Evolutionary conservation across 2,329 filamentous ascomycete species (phyloP), one percentile per base, ranked within the genome.

Genomic region (Nemania diffusa): DNA sequence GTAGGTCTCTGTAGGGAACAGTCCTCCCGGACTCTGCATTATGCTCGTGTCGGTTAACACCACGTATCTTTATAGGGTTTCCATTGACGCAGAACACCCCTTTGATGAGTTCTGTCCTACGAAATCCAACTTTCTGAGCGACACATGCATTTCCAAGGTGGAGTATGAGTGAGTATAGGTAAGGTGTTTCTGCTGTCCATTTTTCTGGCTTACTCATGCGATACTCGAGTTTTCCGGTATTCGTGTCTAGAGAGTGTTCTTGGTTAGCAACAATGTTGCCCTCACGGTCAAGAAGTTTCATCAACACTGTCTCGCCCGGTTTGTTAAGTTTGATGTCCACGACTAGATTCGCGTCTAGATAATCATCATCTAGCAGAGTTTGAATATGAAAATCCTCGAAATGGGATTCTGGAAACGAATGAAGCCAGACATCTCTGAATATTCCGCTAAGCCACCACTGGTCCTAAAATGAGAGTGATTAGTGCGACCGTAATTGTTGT

Each of bases 21-120:
- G 88, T 83, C 0, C 90, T 85, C 0, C 90, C 90, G 5, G 84
- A 84, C 63, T 84, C 80, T 0, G 89, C 86, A 71, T 92, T 88
- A 69, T 92, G 90, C 65, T 93, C 91, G 70, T 92, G 91, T 37
- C 90, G 84, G 72, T 92, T 92, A 5, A 89, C 88, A 1, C 91
- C 91, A 17, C 88, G 86, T 71, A 93, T 83, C 15, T 90, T 85
- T 62, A 92, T 84, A 0, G 87, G 83, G 22, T 82, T 83, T 1
- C 90, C 90, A 64, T 92, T 92, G 68, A 93, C 86, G 56, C 84
- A 83, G 70, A 91, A 84, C 29, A 90, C 81, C 0, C 89, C 87
- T 46, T 88, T 81, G 40, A 87, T 85, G 46, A 91, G 82, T 70
- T 90, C 87, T 0, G 89, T 82, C 6, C 82, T 81, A 2, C 90